Evolutionary conservation across 2,329 filamentous ascomycete species (phyloP).

Genomic region (Orbilia brochopaga): DNA sequence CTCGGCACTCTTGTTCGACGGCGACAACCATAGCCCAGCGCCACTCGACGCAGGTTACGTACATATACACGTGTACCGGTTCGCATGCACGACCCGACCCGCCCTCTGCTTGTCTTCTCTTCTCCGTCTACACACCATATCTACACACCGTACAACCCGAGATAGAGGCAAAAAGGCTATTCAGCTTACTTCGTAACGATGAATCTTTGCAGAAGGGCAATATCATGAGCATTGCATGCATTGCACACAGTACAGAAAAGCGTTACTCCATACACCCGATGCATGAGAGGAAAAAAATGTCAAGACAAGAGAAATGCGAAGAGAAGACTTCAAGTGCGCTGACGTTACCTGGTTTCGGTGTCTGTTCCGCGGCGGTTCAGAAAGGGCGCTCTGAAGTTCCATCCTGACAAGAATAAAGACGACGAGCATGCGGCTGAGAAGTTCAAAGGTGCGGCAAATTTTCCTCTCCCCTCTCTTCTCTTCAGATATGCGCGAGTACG

Average conservation of each 20-base stretch:
- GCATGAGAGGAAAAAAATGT: conserved; percentile 10
- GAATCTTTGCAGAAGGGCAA: conserved; percentile 50
- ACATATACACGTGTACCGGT: neutral
- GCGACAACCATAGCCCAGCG: neutral
- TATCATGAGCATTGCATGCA: conserved; percentile 33
- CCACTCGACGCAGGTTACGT: neutral
- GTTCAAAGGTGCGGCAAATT: conserved; percentile 77
- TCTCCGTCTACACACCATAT: neutral
- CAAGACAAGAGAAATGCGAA: conserved; percentile 18
- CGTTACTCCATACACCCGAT: conserved; percentile 19
- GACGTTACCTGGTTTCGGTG: conserved; percentile 42
- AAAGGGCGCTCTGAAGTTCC: conserved; percentile 63
- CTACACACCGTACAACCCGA: neutral
- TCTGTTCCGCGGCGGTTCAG: conserved; percentile 48
- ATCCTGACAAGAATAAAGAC: conserved; percentile 98
- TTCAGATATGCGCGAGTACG: conserved; percentile 2
- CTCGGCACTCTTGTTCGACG: neutral
- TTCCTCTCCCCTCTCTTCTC: neutral
- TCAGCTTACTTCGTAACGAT: conserved; percentile 51
- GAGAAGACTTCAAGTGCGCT: conserved; percentile 38
- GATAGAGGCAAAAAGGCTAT: conserved; percentile 47
- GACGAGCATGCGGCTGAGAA: conserved; percentile 84
- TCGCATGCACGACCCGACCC: neutral
- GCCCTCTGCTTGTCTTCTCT: neutral
- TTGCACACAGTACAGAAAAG: conserved; percentile 15